Evolutionary conservation across 2,329 filamentous ascomycete genomes (phyloP).

Genomic region (Blastomyces percursus): DNA sequence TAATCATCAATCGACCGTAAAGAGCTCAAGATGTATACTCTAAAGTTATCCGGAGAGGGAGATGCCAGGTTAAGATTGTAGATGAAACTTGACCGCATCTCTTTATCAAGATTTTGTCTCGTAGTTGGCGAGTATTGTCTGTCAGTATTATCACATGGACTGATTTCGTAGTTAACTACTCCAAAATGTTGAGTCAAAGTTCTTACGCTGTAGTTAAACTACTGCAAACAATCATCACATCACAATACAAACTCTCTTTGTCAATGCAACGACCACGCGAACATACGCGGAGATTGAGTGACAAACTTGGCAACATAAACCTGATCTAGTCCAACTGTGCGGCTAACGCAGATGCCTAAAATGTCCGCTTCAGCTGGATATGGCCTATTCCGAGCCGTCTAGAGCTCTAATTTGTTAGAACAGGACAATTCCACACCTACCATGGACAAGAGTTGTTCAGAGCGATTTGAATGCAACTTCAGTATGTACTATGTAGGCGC

Average conservation of each 20-base stretch:
- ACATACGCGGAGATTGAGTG: neutral
- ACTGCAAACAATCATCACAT: no score
- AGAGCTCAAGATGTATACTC: neutral
- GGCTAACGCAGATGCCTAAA: no score
- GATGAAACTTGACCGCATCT: neutral
- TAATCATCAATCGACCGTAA: neutral
- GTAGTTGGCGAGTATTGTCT: no score
- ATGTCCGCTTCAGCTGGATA: no score
- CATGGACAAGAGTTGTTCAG: neutral
- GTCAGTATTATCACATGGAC: neutral
- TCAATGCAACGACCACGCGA: neutral
- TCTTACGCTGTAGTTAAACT: no score
- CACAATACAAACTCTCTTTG: neutral
- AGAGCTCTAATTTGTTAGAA: neutral
- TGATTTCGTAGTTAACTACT: no score
- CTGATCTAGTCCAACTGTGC: no score
- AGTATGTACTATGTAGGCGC: neutral
- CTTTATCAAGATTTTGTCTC: neutral
- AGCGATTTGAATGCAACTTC: neutral
- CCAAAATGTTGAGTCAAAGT: no score
- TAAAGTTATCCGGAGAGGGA: neutral
- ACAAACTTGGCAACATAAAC: no score
- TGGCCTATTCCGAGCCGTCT: no score
- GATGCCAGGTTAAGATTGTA: neutral
- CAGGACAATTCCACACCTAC: neutral